Evolutionary conservation across 805 yeast genomes (phyloP).

Genomic region (Isabelozyma pseudorhagii): DNA sequence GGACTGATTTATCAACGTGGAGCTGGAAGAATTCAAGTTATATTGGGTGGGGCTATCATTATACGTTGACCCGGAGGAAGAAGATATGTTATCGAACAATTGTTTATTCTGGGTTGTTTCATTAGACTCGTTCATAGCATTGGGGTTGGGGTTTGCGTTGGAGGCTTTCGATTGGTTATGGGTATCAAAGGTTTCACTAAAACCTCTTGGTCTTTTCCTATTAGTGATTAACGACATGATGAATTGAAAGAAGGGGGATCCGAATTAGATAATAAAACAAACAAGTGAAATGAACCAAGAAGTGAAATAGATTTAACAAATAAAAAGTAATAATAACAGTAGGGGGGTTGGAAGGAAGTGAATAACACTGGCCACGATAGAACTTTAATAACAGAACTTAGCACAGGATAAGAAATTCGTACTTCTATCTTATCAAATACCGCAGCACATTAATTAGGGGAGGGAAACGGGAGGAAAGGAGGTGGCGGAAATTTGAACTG

Average conservation of each 20-base stretch:
- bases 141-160: not conserved
- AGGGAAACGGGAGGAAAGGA: not conserved
- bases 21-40: conserved; percentile 4
- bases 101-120: conserved; percentile 3
- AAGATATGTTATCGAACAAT: conserved; percentile 6
- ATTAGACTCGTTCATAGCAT: not conserved
- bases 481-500: not conserved
- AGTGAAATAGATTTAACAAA: too few relatives aligned
- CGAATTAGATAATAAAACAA: not conserved
- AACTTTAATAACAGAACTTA: too few relatives aligned
- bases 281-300: not conserved
- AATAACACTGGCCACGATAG: too few relatives aligned
- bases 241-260: not conserved
- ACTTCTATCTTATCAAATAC: too few relatives aligned
- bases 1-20: conserved; percentile 1
- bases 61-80: conserved; percentile 7
- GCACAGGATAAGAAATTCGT: too few relatives aligned
- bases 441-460: not conserved
- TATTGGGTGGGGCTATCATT: conserved; percentile 5
- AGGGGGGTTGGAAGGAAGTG: too few relatives aligned
- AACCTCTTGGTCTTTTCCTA: conserved; percentile 45
- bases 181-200: conserved; percentile 36
- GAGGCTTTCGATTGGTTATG: conserved; percentile 2
- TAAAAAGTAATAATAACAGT: too few relatives aligned
- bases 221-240: conserved; percentile 37